Evolutionary conservation across 2,329 filamentous ascomycete genomes (phyloP).

Genomic region (Gaeumannomyces tritici): DNA sequence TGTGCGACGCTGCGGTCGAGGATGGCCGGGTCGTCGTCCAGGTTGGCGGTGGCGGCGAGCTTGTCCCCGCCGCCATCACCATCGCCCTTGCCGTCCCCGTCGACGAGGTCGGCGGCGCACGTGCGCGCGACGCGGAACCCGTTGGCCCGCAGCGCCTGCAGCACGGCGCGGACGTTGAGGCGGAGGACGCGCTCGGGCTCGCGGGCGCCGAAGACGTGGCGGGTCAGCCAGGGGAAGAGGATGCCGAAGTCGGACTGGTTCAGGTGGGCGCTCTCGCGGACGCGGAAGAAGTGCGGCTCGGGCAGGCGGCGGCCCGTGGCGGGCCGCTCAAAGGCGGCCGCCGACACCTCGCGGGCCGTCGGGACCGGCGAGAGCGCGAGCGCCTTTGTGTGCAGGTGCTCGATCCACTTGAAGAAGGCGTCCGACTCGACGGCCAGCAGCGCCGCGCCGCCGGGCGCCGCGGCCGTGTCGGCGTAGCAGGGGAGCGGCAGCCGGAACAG

Average conservation of each 20-base stretch:
- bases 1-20: slow-evolving; percentile 30
- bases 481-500: slow-evolving; percentile 68
- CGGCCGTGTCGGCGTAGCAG: slow-evolving; percentile 42
- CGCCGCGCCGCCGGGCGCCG: slow-evolving; percentile 44
- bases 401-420: slow-evolving; percentile 68
- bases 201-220: slow-evolving; percentile 45
- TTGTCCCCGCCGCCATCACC: slow-evolving; percentile 7
- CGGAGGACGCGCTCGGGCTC: slow-evolving; percentile 49
- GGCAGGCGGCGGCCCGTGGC: slow-evolving; percentile 29
- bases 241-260: slow-evolving; percentile 78
- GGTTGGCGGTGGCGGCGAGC: slow-evolving; percentile 15
- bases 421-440: slow-evolving; percentile 66
- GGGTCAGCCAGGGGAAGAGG: slow-evolving; percentile 64
- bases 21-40: slow-evolving; percentile 40
- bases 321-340: slow-evolving; percentile 29
- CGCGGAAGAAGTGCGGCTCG: slow-evolving; percentile 65
- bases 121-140: slow-evolving; percentile 39
- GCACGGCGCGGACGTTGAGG: slow-evolving; percentile 47
- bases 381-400: slow-evolving; percentile 62
- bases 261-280: slow-evolving; percentile 64
- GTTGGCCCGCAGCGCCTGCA: slow-evolving; percentile 46
- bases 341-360: slow-evolving; percentile 26
- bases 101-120: slow-evolving; percentile 36
- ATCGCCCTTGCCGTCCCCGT: slow-evolving; percentile 25
- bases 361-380: slow-evolving; percentile 52